Percentiles rank a stretch among this genome's conserved stretches.
Evolutionary conservation across 2,329 filamentous ascomycete genomes (phyloP).

Genomic region (Onygenales sp.): DNA sequence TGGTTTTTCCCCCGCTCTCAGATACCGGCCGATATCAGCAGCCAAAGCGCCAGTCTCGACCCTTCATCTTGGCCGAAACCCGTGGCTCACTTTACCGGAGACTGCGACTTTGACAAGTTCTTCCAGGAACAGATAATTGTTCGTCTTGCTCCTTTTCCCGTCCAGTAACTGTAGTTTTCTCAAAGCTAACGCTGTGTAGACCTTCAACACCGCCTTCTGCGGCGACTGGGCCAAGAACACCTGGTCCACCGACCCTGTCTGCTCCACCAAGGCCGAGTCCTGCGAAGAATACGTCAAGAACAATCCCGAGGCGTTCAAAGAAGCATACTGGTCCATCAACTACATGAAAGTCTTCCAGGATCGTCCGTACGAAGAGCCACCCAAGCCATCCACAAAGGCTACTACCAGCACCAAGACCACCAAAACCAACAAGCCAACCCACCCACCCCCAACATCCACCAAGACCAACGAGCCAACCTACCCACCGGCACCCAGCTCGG

Average conservation of each 20-base stretch:
- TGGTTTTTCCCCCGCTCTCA: constrained; percentile 70
- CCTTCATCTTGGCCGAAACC: constrained; percentile 62
- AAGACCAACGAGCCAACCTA: not conserved
- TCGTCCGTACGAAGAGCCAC: not conserved
- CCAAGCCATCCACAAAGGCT: not conserved
- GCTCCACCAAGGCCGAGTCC: constrained; percentile 48
- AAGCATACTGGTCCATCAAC: constrained; percentile 68
- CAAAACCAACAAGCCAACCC: not conserved
- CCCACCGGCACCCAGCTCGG: not conserved
- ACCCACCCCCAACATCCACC: not conserved
- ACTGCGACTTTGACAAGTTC: constrained; percentile 60
- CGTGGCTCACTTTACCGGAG: constrained; percentile 56
- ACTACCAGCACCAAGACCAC: not conserved
- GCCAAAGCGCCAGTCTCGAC: constrained; percentile 44
- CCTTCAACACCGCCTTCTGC: constrained; percentile 69
- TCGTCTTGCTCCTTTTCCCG: constrained; percentile 7
- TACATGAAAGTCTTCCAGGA: constrained; percentile 53
- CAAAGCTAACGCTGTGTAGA: constrained; percentile 14
- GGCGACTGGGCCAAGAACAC: constrained; percentile 69
- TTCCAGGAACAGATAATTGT: constrained; percentile 65
- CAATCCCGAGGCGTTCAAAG: constrained; percentile 57
- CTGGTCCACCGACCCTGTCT: constrained; percentile 50
- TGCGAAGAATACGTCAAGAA: constrained; percentile 61
- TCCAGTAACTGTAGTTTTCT: not conserved
- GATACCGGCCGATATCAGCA: constrained; percentile 55